phyloP scores from a whole-genome alignment of 2,329 filamentous ascomycete genomes.

The Arthrocladium fulminans region DNA sequence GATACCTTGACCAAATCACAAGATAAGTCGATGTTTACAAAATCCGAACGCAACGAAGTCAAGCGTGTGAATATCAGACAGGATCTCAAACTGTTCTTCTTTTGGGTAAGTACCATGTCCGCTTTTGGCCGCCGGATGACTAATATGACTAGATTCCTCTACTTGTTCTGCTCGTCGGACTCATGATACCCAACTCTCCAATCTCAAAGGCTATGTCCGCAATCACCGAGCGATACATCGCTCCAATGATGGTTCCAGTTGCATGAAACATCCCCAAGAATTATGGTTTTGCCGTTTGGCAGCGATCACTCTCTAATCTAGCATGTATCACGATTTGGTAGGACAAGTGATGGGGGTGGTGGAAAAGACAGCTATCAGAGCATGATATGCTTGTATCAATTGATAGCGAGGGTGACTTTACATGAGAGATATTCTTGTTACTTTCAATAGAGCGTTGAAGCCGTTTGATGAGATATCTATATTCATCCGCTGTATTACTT shows the following conservation, averaged over 20 bases:
- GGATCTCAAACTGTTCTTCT: slow-evolving; percentile 45
- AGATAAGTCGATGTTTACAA: slow-evolving; percentile 22
- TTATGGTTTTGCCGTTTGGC: neutral
- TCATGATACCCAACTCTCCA: slow-evolving; percentile 35
- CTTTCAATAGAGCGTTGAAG: too few species aligned
- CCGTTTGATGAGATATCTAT: too few species aligned
- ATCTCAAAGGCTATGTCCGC: slow-evolving; percentile 10
- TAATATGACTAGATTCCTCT: slow-evolving; percentile 37
- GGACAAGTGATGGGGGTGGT: neutral
- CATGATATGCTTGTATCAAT: neutral
- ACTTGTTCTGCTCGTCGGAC: slow-evolving; percentile 36
- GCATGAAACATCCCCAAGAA: slow-evolving; percentile 1
- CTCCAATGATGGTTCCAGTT: neutral
- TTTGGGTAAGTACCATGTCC: slow-evolving; percentile 39
- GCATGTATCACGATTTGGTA: neutral
- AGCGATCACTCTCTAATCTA: neutral
- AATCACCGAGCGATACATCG: neutral
- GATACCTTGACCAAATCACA: neutral
- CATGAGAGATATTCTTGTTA: too few species aligned
- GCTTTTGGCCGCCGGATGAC: neutral
- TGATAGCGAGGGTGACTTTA: too few species aligned
- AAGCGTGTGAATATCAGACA: slow-evolving; percentile 32
- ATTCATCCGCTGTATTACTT: too few species aligned
- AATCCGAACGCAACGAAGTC: slow-evolving; percentile 26
- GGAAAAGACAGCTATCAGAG: neutral